Base-by-base conservation (phyloP, 1,284 basidiomycete species). In the Phellinidium pouzarii region DNA sequence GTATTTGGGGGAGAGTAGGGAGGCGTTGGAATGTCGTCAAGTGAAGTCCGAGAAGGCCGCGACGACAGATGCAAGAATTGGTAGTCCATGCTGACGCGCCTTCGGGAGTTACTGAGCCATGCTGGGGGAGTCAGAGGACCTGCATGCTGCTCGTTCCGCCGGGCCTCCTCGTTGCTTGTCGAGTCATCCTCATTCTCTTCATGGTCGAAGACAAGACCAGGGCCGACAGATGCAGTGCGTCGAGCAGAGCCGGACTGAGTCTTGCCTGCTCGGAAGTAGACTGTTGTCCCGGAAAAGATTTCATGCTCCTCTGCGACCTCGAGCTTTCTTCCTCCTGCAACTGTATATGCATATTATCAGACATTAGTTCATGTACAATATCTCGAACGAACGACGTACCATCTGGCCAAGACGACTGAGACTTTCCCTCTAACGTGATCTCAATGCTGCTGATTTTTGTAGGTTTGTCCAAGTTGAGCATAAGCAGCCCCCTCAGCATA, bases 381-480 rank as follows among this genome's bases (percentile, higher is more conserved):
- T n/a, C n/a, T n/a, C n/a, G n/a, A n/a, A n/a, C n/a, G n/a, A n/a
- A n/a, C n/a, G 43, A 22, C 77, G 50, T 59, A 92, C 93, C 90
- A 77, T 97, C 93, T 3, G 89, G 86, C 88, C 93, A 96, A 20
- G 71, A 69, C 4, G 75, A 79, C 11, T 68, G 66, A 4, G 79
- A 72, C 58, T 77, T 87, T 4, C 91, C 94, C 48, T 82, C 74
- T 19, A 98, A 72, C 60, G 83, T 82, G 43, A 96, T 74, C 51
- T 84, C 79, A 54, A 99, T 94, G 61, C 84, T 89, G 34, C 87
- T 86, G 62, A 99, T 86, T 65, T 87, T 84, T 37, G 84, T 93
- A 0, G 94, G 82, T 65, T 94, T 95, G 44, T 75, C 73, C 26
- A 97, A 74, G 9, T 82, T 80, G 42, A 99, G 73, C 1, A 84